Evolutionary conservation across 768 basidiomycete species (phyloP), one percentile per base, ranked within the genome.

Genomic region (Suillus sp.): DNA sequence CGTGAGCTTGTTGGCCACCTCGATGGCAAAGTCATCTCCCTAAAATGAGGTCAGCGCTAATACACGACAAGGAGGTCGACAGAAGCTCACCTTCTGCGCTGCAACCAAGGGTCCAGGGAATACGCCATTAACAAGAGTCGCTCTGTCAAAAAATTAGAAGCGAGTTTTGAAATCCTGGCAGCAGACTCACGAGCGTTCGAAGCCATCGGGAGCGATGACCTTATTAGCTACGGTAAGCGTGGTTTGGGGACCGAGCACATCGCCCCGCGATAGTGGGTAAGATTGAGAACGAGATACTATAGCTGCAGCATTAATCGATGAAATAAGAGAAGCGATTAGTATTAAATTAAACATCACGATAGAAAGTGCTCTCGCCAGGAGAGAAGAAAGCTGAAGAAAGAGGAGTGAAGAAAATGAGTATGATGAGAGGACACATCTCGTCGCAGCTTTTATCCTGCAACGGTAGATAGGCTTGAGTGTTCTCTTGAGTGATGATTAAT

Each of bases 191-290:
- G 30, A 30, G 30, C 30, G 30, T 30, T 30, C 30, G 30, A 30
- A 84, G n/a, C 83, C 83, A 71, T 84, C 84, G 8, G 84, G 84
- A 25, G 80, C 62, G 62, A 84, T 77, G 30, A 30, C 30, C 30
- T 30, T 30, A 30, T 30, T 30, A 30, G 30, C 30, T 30, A 30
- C 30, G 2, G 30, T 30, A 30, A 30, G 30, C 30, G 30, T 30
- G 30, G 30, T 30, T 30, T 30, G 30, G 30, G 30, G 30, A 4
- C 30, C 30, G 30, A 30, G 30, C 30, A 30, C 30, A 30, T 30
- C 30, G 30, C 30, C 2, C 30, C 4, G 30, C 30, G 30, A 30
- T 30, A 30, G 30, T 30, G 30, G 30, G 30, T 30, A 30, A 30
- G 30, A 30, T 4, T 43, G 37, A 3, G 64, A 63, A 64, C 64